Base-by-base conservation (phyloP, 306 rosid species). In the Lagenaria siceraria region DNA sequence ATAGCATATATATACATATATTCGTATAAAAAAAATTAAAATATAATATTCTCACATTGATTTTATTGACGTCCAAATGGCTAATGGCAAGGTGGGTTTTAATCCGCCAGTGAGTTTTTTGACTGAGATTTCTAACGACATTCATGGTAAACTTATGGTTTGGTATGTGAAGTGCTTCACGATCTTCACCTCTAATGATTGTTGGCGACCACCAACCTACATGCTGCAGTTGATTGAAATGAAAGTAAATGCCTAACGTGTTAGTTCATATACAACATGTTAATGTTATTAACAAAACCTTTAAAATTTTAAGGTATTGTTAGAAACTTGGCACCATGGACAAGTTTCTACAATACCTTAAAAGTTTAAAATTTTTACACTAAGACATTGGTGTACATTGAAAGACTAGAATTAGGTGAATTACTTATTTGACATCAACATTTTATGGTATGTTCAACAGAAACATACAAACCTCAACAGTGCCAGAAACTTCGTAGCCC, bases 121-220 rank as follows among this genome's bases (percentile, higher is more conserved):
- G 97, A 85, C 76, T 94, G 54, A 91, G 94, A 84, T 91, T 94
- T 69, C 98, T 84, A 80, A 94, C 96, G 53, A 94, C 94, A 74
- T 87, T 94, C 84, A 94, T 87, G 13, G 97, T 94, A 74, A 94
- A 94, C 82, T 94, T 87, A 88, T 94, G 98, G 88, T 94, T 94
- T 75, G 98, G 98, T 81, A 94, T 89, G 87, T 94, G 97, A 81
- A 94, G 88, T 52, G 98, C 98, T 88, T 94, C 98, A 80, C 98
- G 93, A 78, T 91, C 96, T 89, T 94, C 98, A 75, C 98, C 98
- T 86, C 98, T 88, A 27, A 94, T 80, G 77, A 94, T 86, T 65
- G 98, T 95, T 13, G 98, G 97, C 29, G 98, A 95, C 97, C 98
- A 95, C 98, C 98, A 95, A 58, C 98, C 98, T 79, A 95, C 97